Evolutionary conservation across 768 basidiomycete genomes (phyloP), one percentile per base, ranked within the genome.

Genomic region (Royoungia palumana): DNA sequence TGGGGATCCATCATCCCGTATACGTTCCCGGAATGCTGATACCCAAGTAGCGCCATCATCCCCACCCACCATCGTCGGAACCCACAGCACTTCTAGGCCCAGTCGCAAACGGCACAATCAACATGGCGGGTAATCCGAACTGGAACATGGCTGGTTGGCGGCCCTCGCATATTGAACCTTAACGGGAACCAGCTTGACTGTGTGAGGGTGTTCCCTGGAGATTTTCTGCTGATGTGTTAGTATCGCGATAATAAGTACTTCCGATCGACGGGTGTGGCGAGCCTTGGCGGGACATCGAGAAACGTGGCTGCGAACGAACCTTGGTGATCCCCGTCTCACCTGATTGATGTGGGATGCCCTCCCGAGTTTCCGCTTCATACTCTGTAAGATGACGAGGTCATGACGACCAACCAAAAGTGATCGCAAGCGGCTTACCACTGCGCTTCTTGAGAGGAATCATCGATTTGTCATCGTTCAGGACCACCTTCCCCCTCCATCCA

Each of bases 371-470:
- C 4, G 88, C 82, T 68, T 97, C 93, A 65, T 95, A 96, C 70
- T 95, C 94, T 93, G 64, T 2, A 44, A 36, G 22, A 6, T 32
- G 32, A 32, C 14, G 32, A 17, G 22, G 39, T 40, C 19, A 44
- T 56, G 28, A 59, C 43, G 27, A n/a, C 9, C 16, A 34, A 12
- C 10, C 13, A 14, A n/a, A 35, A 14, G 10, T 24, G 13, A 39
- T 19, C 34, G 17, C 24, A 34, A 12, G 34, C 6, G 0, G 76
- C 87, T 34, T 70, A 93, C 93, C 93, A 63, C 89, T 93, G 70
- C 96, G 98, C 65, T 92, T 94, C 77, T 94, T 94, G 65, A 97
- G 80, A 0, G 95, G 96, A 56, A 99, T 97, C 89, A 97, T 94
- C 6, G 87, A 92, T 52, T 98, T 95, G 27, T 96, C 94, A 28